Percentiles rank a stretch among this genome's conserved stretches.
Conservation (phyloP, 2,329 filamentous ascomycete species). For the Emergomyces africanus region DNA sequence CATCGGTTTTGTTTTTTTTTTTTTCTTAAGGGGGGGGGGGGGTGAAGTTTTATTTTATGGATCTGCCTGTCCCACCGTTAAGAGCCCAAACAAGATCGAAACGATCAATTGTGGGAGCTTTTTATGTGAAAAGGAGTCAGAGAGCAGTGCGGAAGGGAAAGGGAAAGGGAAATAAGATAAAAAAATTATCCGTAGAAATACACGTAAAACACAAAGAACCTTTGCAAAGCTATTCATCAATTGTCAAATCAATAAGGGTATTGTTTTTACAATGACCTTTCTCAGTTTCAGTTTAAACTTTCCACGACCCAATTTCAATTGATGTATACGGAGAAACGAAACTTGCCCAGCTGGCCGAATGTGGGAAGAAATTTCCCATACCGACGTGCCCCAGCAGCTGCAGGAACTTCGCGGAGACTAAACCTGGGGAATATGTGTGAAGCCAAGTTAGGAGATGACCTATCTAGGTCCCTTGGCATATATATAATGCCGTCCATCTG, state of each 20-base stretch:
- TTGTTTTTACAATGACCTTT: neutral
- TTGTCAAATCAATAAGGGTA: neutral
- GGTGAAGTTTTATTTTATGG: too few relatives aligned
- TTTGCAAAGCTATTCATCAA: neutral
- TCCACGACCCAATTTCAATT: neutral
- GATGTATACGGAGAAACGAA: neutral
- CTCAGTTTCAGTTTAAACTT: neutral
- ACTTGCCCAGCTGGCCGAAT: neutral
- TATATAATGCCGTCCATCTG: too few relatives aligned
- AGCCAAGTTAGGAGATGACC: neutral
- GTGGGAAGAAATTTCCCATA: neutral
- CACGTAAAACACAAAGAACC: neutral
- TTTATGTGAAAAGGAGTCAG: slow-evolving; percentile 25
- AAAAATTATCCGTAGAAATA: neutral
- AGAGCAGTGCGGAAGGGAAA: neutral
- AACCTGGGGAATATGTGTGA: neutral
- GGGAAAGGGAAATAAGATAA: neutral
- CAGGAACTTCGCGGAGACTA: neutral
- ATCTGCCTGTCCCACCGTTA: neutral
- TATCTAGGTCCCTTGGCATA: too few relatives aligned
- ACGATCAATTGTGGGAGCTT: slow-evolving; percentile 34
- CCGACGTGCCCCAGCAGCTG: neutral
- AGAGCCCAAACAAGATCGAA: neutral
- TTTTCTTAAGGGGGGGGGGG: slow-evolving; percentile 37
- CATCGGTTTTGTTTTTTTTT: slow-evolving; percentile 41